A percentile compares a stretch with the other conserved stretches of the same genome.
These are phyloP conservation scores for Boletus vermiculosoides DNA, from an alignment of 768 basidiomycete species.

Conservation along the genomic window DNA sequence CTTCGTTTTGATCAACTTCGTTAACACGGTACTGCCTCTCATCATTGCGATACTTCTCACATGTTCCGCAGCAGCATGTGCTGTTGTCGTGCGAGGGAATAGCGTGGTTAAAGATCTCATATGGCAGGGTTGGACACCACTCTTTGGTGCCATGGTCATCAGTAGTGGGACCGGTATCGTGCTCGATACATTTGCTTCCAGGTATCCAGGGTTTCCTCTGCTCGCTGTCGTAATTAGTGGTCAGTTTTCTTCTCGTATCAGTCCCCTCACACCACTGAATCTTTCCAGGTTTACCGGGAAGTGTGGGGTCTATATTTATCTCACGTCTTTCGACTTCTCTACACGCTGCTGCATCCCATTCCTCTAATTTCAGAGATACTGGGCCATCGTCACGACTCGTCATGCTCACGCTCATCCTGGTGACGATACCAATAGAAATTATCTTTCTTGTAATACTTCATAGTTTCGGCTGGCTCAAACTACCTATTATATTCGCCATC, in stretches of 20 bases:
- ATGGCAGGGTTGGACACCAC: constrained; percentile 83
- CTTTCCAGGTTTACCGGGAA: constrained; percentile 72
- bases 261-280: background rate
- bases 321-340: constrained; percentile 88
- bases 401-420: constrained; percentile 64
- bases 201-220: constrained; percentile 85
- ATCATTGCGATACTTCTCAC: constrained; percentile 49
- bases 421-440: constrained; percentile 80
- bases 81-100: constrained; percentile 62
- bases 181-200: constrained; percentile 83
- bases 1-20: constrained; percentile 61
- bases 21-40: constrained; percentile 66
- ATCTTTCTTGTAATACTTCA: constrained; percentile 68
- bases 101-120: constrained; percentile 68
- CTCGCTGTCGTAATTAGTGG: constrained; percentile 88
- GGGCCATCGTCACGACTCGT: constrained; percentile 50
- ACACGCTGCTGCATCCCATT: constrained; percentile 45
- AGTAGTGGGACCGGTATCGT: constrained; percentile 88
- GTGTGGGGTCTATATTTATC: constrained; percentile 86
- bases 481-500: constrained; percentile 66
- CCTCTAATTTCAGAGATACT: constrained; percentile 1
- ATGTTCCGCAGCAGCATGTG: constrained; percentile 49
- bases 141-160: constrained; percentile 89
- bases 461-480: constrained; percentile 72
- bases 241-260: constrained; percentile 29